Percentiles rank a stretch among this genome's conserved stretches.
Conservation (phyloP, 768 basidiomycete species). For the Exidia glandulosa region DNA sequence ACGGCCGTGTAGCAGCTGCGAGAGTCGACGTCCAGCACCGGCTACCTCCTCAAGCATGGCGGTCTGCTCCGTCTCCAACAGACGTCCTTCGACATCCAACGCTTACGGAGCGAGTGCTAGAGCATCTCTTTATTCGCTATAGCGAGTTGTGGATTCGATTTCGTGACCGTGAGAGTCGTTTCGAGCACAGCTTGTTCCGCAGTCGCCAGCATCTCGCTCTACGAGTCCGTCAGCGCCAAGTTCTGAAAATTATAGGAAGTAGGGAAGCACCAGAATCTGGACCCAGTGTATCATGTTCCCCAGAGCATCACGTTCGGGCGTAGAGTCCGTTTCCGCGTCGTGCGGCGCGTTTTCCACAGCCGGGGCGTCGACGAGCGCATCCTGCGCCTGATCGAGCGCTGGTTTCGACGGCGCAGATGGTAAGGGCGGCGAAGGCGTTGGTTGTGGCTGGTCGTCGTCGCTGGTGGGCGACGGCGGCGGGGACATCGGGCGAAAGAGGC, state of each 20-base stretch:
- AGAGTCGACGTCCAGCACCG: not conserved
- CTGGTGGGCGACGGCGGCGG: not conserved
- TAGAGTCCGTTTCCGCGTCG: constrained; percentile 61
- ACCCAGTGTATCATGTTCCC: constrained; percentile 59
- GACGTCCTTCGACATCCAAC: constrained; percentile 50
- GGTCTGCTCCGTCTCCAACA: constrained; percentile 59
- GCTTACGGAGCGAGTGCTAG: constrained; percentile 68
- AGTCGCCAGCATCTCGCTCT: constrained; percentile 55
- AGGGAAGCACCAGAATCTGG: constrained; percentile 46
- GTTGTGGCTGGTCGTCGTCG: not conserved
- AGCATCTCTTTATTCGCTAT: constrained; percentile 94
- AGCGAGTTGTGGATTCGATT: constrained; percentile 81
- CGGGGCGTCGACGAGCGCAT: not conserved
- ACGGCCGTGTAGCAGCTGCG: not conserved
- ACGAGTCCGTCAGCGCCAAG: constrained; percentile 2
- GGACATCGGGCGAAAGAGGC: too few species aligned
- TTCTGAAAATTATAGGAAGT: not conserved
- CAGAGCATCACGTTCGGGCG: constrained; percentile 61
- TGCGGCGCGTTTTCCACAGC: not conserved
- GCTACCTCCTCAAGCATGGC: not conserved
- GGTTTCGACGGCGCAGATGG: not conserved
- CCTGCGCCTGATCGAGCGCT: not conserved
- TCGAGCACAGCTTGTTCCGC: constrained; percentile 69
- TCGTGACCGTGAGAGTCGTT: constrained; percentile 73
- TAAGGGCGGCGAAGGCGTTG: not conserved